Conservation (phyloP, 257 asterid species). For the Nicotiana tomentosiformis region DNA sequence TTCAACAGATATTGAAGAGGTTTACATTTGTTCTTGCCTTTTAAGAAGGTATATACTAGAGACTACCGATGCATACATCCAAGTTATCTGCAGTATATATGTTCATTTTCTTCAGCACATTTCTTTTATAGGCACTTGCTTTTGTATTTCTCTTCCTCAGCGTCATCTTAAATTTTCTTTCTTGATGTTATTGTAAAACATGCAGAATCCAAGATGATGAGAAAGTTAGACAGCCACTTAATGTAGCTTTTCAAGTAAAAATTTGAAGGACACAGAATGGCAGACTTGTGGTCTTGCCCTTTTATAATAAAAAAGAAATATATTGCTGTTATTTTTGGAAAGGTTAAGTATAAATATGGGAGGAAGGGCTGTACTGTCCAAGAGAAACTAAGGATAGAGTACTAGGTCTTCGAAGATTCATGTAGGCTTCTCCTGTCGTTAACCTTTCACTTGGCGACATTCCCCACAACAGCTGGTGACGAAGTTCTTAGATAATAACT, state of each 20-base stretch:
- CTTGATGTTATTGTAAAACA: neutral
- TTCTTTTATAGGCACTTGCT: neutral
- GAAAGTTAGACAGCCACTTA: neutral
- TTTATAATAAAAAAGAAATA: neutral
- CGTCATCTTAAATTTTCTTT: neutral
- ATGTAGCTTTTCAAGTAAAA: neutral
- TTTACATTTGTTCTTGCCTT: conserved; percentile 57
- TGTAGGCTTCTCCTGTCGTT: neutral
- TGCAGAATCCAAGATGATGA: neutral
- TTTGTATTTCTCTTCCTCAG: neutral
- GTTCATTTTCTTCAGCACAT: neutral
- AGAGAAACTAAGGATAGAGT: neutral
- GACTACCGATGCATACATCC: neutral
- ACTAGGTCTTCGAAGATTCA: neutral
- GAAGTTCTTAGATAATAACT: neutral
- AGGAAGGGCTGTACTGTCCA: neutral
- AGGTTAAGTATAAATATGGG: neutral
- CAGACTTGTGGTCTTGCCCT: neutral
- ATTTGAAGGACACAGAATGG: neutral
- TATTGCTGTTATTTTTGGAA: neutral
- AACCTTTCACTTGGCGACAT: neutral
- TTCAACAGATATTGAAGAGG: conserved; percentile 81
- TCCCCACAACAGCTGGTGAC: neutral
- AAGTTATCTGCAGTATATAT: neutral
- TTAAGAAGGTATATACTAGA: conserved; percentile 48